Base-by-base conservation (phyloP, 306 rosid genomes). In the Adenanthera pavonina region DNA sequence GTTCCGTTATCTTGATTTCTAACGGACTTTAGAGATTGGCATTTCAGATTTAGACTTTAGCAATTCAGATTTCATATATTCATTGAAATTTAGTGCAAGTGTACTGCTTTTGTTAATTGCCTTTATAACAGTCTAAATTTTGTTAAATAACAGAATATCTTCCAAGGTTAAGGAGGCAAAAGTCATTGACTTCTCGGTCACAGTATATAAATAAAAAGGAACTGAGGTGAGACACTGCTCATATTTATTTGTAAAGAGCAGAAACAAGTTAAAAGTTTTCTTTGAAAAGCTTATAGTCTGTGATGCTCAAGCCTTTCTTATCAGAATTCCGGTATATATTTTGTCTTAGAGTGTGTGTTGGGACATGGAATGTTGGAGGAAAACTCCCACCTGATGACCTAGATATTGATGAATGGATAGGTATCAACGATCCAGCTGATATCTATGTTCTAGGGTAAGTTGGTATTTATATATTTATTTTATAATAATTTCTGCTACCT, bases 291-390 rank as follows among this genome's bases (percentile, higher is more conserved):
- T 69, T 33, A 75, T 17, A 65, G 25, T 44, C 56, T 83, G 56
- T 85, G 73, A 74, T 81, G 53, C 48, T 81, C 78, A 77, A 78
- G 57, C 59, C 71, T 79, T 81, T 72, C 68, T 81, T 76, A 78
- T 76, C 38, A 72, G 52, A 11, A 81, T 59, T 77, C 3, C 76
- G 84, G 54, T 85, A 40, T 79, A 30, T 61, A 54, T 84, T 74
- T 86, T 82, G 69, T 78, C 49, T 15, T 85, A 96, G 99, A 88
- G 80, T 96, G 86, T 75, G 97, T 75, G 94, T 84, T 17, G 97
- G 91, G 65, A 96, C 99, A 12, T 96, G 99, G 99, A 96, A 96
- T 82, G 97, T 90, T 57, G 99, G 95, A 75, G 99, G 99, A 80
- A 89, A 60, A 84, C 84, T 84, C 85, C 99, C 98, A 68, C 94